A percentile compares a stretch with the other conserved stretches of the same genome.
Evolutionary conservation across 768 basidiomycete species (phyloP).

Genomic region (Rhizopogon sp.): DNA sequence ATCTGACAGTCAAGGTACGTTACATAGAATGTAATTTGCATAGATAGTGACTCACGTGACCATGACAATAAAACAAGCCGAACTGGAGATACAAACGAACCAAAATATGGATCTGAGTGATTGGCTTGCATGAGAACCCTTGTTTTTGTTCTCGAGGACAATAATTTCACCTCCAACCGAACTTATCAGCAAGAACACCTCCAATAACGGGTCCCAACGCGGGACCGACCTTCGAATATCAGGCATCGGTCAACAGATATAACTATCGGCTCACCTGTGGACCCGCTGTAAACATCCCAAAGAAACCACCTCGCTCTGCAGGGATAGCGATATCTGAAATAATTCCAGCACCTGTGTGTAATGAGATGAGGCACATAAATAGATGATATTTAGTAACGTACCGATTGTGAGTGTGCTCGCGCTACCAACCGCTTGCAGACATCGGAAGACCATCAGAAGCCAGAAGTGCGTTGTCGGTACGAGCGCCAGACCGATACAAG

Average conservation of each 20-base stretch:
- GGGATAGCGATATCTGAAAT: slow-evolving; percentile 69
- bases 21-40: slow-evolving; percentile 11
- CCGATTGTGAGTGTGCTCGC: slow-evolving; percentile 71
- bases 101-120: slow-evolving; percentile 50
- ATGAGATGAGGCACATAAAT: background rate
- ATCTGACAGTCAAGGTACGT: slow-evolving; percentile 10
- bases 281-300: slow-evolving; percentile 58
- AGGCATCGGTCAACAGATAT: background rate
- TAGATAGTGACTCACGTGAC: slow-evolving; percentile 32
- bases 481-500: slow-evolving; percentile 55
- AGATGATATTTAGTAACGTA: slow-evolving; percentile 13
- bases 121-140: background rate
- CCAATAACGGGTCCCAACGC: slow-evolving; percentile 48
- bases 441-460: slow-evolving; percentile 70
- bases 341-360: slow-evolving; percentile 53
- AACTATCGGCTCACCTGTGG: slow-evolving; percentile 41
- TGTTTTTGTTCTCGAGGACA: background rate
- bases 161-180: slow-evolving; percentile 56
- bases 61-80: slow-evolving; percentile 40
- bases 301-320: slow-evolving; percentile 63
- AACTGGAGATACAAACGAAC: slow-evolving; percentile 50
- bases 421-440: slow-evolving; percentile 67
- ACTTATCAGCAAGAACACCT: slow-evolving; percentile 42
- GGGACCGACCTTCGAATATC: slow-evolving; percentile 44
- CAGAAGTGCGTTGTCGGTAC: slow-evolving; percentile 56